Conservation (phyloP, 2,329 filamentous ascomycete genomes). For the Fusarium newnesense region DNA sequence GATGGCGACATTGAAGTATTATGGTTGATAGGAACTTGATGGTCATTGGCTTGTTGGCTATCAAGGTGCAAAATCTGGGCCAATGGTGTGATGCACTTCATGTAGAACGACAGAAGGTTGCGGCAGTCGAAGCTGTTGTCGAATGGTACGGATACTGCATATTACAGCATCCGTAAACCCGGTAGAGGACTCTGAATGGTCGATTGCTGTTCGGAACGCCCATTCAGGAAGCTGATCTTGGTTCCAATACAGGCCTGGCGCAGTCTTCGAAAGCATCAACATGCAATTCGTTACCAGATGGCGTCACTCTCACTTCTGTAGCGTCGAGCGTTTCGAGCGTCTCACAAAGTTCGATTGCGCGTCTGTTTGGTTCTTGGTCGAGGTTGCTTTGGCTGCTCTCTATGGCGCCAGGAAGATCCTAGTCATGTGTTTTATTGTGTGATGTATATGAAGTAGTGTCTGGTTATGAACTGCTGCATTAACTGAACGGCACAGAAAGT, state of each 20-base stretch:
- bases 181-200: constrained; percentile 19
- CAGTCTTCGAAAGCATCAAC: constrained; percentile 21
- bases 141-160: constrained; percentile 16
- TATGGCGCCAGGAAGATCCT: constrained; percentile 5
- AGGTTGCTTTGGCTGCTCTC: constrained; percentile 4
- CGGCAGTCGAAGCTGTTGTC: constrained; percentile 18
- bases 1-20: constrained; percentile 23
- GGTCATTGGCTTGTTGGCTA: constrained; percentile 32
- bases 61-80: constrained; percentile 30
- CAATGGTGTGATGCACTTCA: constrained; percentile 35
- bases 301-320: constrained; percentile 41
- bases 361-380: constrained; percentile 9
- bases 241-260: constrained; percentile 17
- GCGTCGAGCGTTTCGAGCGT: constrained; percentile 34
- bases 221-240: constrained; percentile 29
- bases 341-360: constrained; percentile 31
- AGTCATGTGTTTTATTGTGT: constrained; percentile 25
- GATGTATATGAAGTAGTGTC: constrained; percentile 8
- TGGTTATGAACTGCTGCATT: constrained; percentile 10
- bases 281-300: constrained; percentile 41
- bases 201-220: constrained; percentile 31
- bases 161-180: constrained; percentile 31
- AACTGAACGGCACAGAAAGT: background rate
- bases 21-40: constrained; percentile 24
- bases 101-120: constrained; percentile 16